These are phyloP conservation scores for Lipomyces mesembrius DNA, from an alignment of 805 yeast genomes.

Conservation along the genomic window DNA sequence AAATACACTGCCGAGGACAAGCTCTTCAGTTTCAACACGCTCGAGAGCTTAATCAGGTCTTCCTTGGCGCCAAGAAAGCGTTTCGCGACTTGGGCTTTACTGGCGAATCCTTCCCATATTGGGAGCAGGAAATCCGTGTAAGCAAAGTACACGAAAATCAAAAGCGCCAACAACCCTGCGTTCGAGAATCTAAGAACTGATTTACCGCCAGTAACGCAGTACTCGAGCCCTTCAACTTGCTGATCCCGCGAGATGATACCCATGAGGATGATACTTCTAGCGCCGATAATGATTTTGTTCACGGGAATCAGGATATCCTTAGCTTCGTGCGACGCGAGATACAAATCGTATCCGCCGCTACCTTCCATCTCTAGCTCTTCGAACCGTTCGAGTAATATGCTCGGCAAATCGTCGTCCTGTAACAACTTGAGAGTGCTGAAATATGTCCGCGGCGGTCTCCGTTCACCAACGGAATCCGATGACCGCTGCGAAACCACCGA, in stretches of 20 bases:
- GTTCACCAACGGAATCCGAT: not conserved
- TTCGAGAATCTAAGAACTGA: slow-evolving; percentile 17
- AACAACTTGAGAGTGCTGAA: slow-evolving; percentile 16
- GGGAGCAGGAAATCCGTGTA: slow-evolving; percentile 55
- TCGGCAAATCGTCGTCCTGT: slow-evolving; percentile 25
- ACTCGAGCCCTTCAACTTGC: slow-evolving; percentile 12
- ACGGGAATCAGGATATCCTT: slow-evolving; percentile 33
- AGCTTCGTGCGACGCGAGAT: slow-evolving; percentile 28
- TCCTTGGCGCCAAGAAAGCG: slow-evolving; percentile 36
- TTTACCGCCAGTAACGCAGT: not conserved
- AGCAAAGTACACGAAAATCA: slow-evolving; percentile 54
- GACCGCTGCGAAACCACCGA: slow-evolving; percentile 18
- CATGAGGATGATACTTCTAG: slow-evolving; percentile 38
- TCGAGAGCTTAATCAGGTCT: slow-evolving; percentile 39
- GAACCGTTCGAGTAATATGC: slow-evolving; percentile 25
- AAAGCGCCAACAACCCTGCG: slow-evolving; percentile 41
- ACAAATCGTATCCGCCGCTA: slow-evolving; percentile 26
- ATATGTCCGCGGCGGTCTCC: slow-evolving; percentile 20
- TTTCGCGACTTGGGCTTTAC: slow-evolving; percentile 39
- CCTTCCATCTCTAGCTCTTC: slow-evolving; percentile 25
- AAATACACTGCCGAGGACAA: slow-evolving; percentile 35
- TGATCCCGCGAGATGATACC: slow-evolving; percentile 32
- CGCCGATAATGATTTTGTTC: slow-evolving; percentile 28
- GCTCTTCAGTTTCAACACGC: slow-evolving; percentile 31
- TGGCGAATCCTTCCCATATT: slow-evolving; percentile 51